phyloP scores from a whole-genome alignment of 148 eudicot genomes.

The Suaeda aralocaspica region DNA sequence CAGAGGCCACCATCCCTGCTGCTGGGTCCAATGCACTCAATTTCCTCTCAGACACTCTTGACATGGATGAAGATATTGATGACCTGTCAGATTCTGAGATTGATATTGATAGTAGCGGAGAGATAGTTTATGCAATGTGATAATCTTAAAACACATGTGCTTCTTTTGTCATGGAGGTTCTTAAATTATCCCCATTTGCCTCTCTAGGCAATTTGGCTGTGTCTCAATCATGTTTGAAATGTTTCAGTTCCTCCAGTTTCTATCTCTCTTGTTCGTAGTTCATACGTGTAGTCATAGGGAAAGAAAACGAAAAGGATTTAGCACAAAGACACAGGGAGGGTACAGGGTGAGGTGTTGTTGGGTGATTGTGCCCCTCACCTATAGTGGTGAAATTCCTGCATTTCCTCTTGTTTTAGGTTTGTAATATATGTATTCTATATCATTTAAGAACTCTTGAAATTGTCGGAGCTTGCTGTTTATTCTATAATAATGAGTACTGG shows the following conservation, averaged over 20 bases:
- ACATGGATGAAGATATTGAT: constrained; percentile 80
- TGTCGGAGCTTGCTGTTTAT: background rate
- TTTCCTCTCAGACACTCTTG: constrained; percentile 37
- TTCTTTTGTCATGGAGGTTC: background rate
- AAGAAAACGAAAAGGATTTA: background rate
- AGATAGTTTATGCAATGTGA: constrained; percentile 85
- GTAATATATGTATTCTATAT: constrained; percentile 21
- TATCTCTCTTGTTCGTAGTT: background rate
- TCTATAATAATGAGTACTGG: constrained; percentile 1
- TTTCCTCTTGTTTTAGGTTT: constrained; percentile 8
- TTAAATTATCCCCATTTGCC: background rate
- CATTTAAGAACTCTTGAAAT: background rate
- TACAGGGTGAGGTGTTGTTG: background rate
- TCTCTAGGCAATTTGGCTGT: constrained; percentile 2
- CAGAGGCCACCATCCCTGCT: constrained; percentile 88
- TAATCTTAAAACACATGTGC: background rate
- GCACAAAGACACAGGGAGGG: background rate
- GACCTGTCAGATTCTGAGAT: constrained; percentile 80
- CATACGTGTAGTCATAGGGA: constrained; percentile 2
- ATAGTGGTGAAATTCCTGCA: constrained; percentile 1
- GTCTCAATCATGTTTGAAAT: background rate
- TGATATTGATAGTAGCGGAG: constrained; percentile 92
- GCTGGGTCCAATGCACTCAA: constrained; percentile 48
- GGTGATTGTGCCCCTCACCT: background rate
- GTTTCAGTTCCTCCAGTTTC: background rate